Percentiles rank a stretch among this genome's conserved stretches.
These are phyloP conservation scores for Calophaca sinica DNA, from an alignment of 306 rosid species.

Conservation along the genomic window DNA sequence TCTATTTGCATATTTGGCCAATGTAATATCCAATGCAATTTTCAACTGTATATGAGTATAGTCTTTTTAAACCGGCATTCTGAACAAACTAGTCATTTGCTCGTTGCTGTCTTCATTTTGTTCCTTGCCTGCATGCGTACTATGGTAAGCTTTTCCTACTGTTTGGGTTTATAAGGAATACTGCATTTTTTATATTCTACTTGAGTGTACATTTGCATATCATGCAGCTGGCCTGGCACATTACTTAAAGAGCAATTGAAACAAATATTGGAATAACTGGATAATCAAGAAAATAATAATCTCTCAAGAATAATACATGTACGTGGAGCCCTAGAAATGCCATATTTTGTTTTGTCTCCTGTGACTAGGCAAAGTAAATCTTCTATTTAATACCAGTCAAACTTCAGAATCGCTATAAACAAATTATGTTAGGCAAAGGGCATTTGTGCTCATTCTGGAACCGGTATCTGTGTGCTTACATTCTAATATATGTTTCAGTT, in stretches of 20 bases:
- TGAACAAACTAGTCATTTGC: slow-evolving; percentile 2
- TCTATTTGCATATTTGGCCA: slow-evolving; percentile 25
- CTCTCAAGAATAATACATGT: background rate
- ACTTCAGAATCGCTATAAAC: background rate
- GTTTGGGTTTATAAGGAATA: background rate
- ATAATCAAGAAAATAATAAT: slow-evolving; percentile 2
- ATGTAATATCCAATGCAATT: slow-evolving; percentile 36
- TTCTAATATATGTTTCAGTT: background rate
- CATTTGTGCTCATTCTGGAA: background rate
- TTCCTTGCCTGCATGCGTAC: slow-evolving; percentile 18
- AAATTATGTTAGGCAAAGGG: background rate
- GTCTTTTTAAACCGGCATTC: background rate
- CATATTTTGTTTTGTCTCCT: background rate
- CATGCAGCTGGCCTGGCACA: background rate
- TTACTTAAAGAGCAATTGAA: slow-evolving; percentile 16
- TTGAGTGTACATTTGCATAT: background rate
- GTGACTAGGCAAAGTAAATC: no score
- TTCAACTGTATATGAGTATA: slow-evolving; percentile 13
- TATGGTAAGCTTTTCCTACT: slow-evolving; percentile 6
- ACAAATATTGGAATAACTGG: slow-evolving; percentile 16
- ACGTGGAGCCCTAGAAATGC: background rate
- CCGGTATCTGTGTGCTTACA: background rate
- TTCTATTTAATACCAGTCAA: background rate
- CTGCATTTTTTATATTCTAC: slow-evolving; percentile 11
- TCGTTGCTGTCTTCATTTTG: background rate